Conservation (phyloP, 371 early-diverging fungal species). For the Apophysomyces elegans region DNA sequence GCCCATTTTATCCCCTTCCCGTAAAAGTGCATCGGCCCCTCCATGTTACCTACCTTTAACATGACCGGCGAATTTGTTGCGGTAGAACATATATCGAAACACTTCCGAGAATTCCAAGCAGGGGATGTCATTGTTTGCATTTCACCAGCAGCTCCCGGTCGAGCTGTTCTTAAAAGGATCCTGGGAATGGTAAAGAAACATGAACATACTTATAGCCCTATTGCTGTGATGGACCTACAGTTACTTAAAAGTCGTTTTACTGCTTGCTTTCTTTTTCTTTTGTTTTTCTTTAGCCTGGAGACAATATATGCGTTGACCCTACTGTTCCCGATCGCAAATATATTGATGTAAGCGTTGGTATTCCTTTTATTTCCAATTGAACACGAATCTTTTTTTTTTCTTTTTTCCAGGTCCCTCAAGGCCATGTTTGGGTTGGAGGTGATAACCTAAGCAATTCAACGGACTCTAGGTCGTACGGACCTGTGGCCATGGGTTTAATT, state of each 20-base stretch:
- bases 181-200: constrained; percentile 65
- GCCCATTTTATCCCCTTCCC: not conserved
- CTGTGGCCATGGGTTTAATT: constrained; percentile 81
- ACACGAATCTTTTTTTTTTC: not conserved
- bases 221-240: not conserved
- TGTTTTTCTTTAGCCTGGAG: constrained; percentile 63
- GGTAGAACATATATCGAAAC: constrained; percentile 66
- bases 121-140: constrained; percentile 81
- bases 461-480: constrained; percentile 85
- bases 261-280: not conserved
- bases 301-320: constrained; percentile 72
- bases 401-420: constrained; percentile 57
- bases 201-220: too few species aligned
- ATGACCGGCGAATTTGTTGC: constrained; percentile 70
- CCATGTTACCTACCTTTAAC: constrained; percentile 85
- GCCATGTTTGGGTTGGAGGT: constrained; percentile 77
- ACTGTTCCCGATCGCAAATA: constrained; percentile 56
- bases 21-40: constrained; percentile 78
- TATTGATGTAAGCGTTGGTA: constrained; percentile 43
- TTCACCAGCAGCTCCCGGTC: constrained; percentile 68
- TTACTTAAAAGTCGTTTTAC: not conserved
- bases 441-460: constrained; percentile 83
- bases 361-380: not conserved
- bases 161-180: constrained; percentile 77
- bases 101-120: constrained; percentile 52